phyloP scores from a whole-genome alignment of 192 early-diverging fungal species.

The Coemansia sp. region DNA sequence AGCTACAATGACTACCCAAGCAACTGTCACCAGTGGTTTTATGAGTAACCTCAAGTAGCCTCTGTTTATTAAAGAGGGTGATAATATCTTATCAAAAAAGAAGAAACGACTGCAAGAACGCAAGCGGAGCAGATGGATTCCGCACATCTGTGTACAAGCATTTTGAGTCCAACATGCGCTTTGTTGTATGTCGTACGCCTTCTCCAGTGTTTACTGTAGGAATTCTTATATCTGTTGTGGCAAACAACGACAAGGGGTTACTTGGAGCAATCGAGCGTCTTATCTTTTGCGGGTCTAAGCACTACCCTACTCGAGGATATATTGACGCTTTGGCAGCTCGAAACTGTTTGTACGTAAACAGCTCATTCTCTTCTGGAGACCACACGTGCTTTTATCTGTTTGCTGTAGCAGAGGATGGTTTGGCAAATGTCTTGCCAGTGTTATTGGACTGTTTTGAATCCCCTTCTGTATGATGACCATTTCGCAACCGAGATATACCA shows the following conservation, averaged over 20 bases:
- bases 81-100: constrained; percentile 33
- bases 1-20: no score
- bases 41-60: not conserved
- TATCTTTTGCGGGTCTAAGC: constrained; percentile 78
- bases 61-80: constrained; percentile 34
- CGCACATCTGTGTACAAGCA: constrained; percentile 56
- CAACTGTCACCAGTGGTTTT: no score
- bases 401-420: constrained; percentile 65
- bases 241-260: constrained; percentile 66
- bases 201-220: constrained; percentile 68
- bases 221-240: constrained; percentile 73
- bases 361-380: constrained; percentile 61
- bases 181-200: constrained; percentile 64
- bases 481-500: constrained; percentile 84
- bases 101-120: not conserved
- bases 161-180: constrained; percentile 52
- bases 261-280: constrained; percentile 83
- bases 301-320: constrained; percentile 67
- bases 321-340: constrained; percentile 73
- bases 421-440: constrained; percentile 71
- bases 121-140: constrained; percentile 9
- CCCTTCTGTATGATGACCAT: constrained; percentile 69
- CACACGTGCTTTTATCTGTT: constrained; percentile 72
- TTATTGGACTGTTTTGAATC: constrained; percentile 76
- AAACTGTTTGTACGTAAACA: constrained; percentile 73